A percentile compares a stretch with the other conserved stretches of the same genome.
Evolutionary conservation across 805 yeast genomes (phyloP).

Genomic region (Candida piceae): DNA sequence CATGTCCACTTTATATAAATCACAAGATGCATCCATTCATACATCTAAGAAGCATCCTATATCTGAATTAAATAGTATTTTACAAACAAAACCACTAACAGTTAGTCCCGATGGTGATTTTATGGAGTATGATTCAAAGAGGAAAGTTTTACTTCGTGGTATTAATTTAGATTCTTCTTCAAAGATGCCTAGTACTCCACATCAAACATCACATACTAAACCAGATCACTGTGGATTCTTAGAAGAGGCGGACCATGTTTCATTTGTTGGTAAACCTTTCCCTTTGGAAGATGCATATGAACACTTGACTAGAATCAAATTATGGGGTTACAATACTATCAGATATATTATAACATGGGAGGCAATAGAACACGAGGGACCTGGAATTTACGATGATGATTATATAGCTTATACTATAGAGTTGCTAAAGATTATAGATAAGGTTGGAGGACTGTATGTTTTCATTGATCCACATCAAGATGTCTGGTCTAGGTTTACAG

Average conservation of each 20-base stretch:
- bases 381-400: slow-evolving; percentile 74
- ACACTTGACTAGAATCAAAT: slow-evolving; percentile 66
- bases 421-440: slow-evolving; percentile 50
- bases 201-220: slow-evolving; percentile 35
- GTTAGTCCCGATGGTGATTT: slow-evolving; percentile 53
- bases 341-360: slow-evolving; percentile 87
- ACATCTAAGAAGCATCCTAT: slow-evolving; percentile 1
- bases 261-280: slow-evolving; percentile 83
- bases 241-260: slow-evolving; percentile 62
- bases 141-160: slow-evolving; percentile 67
- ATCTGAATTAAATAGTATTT: slow-evolving; percentile 11
- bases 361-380: slow-evolving; percentile 84
- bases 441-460: slow-evolving; percentile 70
- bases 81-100: slow-evolving; percentile 18
- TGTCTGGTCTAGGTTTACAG: slow-evolving; percentile 84
- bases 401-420: slow-evolving; percentile 66
- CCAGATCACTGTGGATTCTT: slow-evolving; percentile 45
- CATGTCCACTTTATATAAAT: not conserved
- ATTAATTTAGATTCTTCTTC: slow-evolving; percentile 74
- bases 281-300: slow-evolving; percentile 64
- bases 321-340: slow-evolving; percentile 77
- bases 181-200: slow-evolving; percentile 63
- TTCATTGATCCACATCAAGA: slow-evolving; percentile 91
- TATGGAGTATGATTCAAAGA: slow-evolving; percentile 43
- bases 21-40: not conserved